A percentile compares a stretch with the other conserved stretches of the same genome.
phyloP scores from a whole-genome alignment of 257 asterid genomes.

The Solanum paucissectum region DNA sequence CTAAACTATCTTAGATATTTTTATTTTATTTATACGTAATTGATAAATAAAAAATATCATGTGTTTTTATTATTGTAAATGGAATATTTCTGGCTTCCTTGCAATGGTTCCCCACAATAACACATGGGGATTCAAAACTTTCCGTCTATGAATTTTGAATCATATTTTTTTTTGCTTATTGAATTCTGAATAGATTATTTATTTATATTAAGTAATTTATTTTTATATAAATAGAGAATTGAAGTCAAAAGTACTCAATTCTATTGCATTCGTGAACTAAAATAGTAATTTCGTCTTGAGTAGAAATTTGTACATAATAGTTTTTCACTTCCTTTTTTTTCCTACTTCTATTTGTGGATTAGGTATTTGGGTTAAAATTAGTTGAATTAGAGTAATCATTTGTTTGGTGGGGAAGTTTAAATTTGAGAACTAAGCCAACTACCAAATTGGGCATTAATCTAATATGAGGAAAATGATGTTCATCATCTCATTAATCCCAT shows the following conservation, averaged over 20 bases:
- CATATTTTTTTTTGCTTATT: neutral
- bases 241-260: neutral
- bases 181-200: neutral
- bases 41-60: neutral
- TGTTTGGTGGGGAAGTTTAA: neutral
- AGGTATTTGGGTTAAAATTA: neutral
- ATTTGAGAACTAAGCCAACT: neutral
- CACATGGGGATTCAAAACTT: neutral
- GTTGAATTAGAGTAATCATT: neutral
- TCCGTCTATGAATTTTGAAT: neutral
- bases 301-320: neutral
- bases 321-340: neutral
- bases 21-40: neutral
- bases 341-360: neutral
- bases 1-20: neutral
- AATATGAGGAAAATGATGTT: neutral
- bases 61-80: neutral
- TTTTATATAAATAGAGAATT: no score
- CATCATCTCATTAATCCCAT: neutral
- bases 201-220: neutral
- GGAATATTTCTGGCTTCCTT: neutral
- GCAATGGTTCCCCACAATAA: neutral
- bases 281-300: rapidly evolving
- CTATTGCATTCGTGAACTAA: neutral
- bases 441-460: neutral